phyloP scores from a whole-genome alignment of 441 rosid genomes.

The Populus hybrid region DNA sequence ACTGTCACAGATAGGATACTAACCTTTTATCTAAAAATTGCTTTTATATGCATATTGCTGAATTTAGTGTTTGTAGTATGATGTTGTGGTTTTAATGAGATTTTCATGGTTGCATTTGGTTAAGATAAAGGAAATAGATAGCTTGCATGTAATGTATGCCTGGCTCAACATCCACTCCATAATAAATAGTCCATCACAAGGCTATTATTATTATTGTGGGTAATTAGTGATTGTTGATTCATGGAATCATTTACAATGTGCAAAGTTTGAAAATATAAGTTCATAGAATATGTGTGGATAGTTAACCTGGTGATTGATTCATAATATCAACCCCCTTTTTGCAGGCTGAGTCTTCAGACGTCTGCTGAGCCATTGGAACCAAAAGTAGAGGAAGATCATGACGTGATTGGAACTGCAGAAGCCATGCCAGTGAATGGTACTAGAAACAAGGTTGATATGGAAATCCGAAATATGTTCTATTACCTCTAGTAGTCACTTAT shows the following conservation, averaged over 20 bases:
- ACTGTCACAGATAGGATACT: background rate
- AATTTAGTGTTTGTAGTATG: background rate
- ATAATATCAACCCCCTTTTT: constrained; percentile 22
- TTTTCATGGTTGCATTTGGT: background rate
- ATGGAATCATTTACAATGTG: background rate
- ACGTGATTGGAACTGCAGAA: constrained; percentile 35
- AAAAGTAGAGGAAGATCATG: constrained; percentile 32
- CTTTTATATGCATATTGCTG: background rate
- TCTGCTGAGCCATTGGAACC: constrained; percentile 36
- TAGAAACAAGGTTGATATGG: constrained; percentile 58
- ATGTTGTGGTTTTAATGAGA: background rate
- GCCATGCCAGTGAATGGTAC: constrained; percentile 39
- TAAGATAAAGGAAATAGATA: background rate
- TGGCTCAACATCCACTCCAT: too few relatives aligned
- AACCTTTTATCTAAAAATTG: background rate
- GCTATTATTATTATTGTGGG: background rate
- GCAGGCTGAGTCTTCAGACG: constrained; percentile 51
- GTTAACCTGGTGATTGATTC: constrained; percentile 3
- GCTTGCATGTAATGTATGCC: background rate
- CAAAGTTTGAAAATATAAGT: background rate
- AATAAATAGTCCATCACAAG: background rate
- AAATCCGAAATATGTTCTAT: constrained; percentile 5
- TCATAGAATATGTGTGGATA: background rate
- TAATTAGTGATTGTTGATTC: background rate
- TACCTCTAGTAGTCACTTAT: constrained; percentile 12